phyloP scores from a whole-genome alignment of 768 basidiomycete genomes.

The Coprinellus micaceus region DNA sequence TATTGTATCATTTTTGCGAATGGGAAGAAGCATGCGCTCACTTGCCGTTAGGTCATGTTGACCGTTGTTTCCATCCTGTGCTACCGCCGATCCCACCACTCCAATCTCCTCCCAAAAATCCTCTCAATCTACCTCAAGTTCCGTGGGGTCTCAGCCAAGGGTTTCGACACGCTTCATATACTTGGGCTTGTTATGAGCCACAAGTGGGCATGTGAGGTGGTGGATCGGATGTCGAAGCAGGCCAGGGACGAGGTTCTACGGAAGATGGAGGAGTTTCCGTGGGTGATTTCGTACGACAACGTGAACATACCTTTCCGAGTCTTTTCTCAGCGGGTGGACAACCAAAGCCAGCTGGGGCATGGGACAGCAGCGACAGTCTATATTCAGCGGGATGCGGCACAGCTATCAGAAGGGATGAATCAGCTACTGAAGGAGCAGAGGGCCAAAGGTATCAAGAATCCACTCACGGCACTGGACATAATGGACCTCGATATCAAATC shows the following conservation, averaged over 20 bases:
- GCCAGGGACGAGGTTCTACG: conserved; percentile 22
- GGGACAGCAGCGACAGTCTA: conserved; percentile 33
- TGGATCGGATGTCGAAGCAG: conserved; percentile 22
- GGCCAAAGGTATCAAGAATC: conserved; percentile 17
- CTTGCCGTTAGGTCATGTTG: conserved; percentile 20
- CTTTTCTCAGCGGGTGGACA: conserved; percentile 35
- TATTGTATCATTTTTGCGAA: not conserved
- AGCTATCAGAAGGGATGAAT: conserved; percentile 16
- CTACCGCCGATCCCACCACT: conserved; percentile 26
- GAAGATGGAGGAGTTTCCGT: conserved; percentile 24
- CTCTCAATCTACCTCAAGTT: conserved; percentile 34
- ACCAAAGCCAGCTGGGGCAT: conserved; percentile 31
- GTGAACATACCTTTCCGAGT: conserved; percentile 31
- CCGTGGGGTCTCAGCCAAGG: conserved; percentile 33
- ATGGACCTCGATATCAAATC: conserved; percentile 15
- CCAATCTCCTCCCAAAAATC: conserved; percentile 26
- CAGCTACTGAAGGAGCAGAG: conserved; percentile 17
- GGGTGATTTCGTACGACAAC: conserved; percentile 36
- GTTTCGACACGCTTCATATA: conserved; percentile 33
- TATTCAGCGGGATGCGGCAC: conserved; percentile 13
- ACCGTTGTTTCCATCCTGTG: conserved; percentile 23
- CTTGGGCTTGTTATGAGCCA: conserved; percentile 38
- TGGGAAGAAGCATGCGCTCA: not conserved
- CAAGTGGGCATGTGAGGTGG: conserved; percentile 29
- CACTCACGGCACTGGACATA: conserved; percentile 22